Conservation (phyloP, 78 protist genomes). For the Speleostelium caveatum region DNA sequence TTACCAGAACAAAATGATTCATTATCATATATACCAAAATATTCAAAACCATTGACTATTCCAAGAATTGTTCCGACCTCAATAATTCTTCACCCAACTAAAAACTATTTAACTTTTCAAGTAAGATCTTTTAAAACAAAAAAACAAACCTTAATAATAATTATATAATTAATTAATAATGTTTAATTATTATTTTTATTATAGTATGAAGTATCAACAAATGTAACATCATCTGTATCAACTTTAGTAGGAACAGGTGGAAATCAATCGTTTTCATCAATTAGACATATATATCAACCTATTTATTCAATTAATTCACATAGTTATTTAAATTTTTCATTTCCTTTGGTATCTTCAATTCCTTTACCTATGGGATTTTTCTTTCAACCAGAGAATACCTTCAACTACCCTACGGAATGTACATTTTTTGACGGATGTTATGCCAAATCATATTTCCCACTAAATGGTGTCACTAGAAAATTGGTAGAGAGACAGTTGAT, state of each 20-base stretch:
- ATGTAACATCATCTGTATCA: constrained; percentile 2
- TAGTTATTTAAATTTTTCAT: constrained; percentile 19
- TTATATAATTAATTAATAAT: not conserved
- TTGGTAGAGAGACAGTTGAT: constrained; percentile 20
- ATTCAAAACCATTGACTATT: constrained; percentile 36
- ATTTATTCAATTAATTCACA: constrained; percentile 66
- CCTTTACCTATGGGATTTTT: constrained; percentile 58
- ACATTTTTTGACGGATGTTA: constrained; percentile 58
- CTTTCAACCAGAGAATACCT: constrained; percentile 54
- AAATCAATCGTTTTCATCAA: constrained; percentile 6
- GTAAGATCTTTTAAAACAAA: not conserved
- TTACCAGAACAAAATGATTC: constrained; percentile 51
- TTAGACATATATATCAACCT: constrained; percentile 56
- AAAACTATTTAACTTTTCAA: constrained; percentile 55
- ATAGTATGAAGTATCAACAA: constrained; percentile 11
- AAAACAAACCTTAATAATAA: not conserved
- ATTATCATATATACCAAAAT: constrained; percentile 33
- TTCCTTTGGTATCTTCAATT: constrained; percentile 25
- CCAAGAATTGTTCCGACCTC: constrained; percentile 22
- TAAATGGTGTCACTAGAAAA: constrained; percentile 34
- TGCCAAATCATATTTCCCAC: constrained; percentile 27
- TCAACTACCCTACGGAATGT: constrained; percentile 56
- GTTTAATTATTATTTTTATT: not conserved
- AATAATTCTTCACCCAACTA: constrained; percentile 56
- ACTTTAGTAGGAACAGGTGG: not conserved